Evolutionary conservation across 1,139 yeast species (phyloP).

Genomic region (Candida sanyaensis): DNA sequence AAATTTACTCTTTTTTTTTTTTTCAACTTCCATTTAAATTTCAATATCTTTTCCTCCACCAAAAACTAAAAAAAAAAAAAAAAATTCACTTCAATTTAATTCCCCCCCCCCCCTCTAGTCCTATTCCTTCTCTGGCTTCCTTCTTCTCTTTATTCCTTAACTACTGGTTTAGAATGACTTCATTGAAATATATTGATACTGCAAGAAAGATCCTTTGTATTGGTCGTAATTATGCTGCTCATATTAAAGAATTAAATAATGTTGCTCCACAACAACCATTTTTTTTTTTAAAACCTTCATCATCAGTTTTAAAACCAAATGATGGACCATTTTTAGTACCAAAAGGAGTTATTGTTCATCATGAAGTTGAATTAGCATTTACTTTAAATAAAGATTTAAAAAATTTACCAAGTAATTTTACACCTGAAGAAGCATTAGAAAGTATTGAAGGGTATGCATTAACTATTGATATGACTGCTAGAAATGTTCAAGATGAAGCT

Average conservation of each 20-base stretch:
- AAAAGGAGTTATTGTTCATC: slow-evolving; percentile 77
- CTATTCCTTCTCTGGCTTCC: too few relatives aligned
- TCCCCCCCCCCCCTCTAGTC: too few relatives aligned
- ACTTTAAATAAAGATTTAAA: slow-evolving; percentile 65
- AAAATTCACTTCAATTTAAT: too few relatives aligned
- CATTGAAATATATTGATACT: slow-evolving; percentile 57
- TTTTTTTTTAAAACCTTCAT: slow-evolving; percentile 85
- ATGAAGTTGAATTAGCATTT: slow-evolving; percentile 90
- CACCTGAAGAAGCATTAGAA: slow-evolving; percentile 69
- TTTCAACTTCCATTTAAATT: not conserved
- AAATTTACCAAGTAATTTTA: slow-evolving; percentile 60
- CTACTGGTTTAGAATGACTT: slow-evolving; percentile 31
- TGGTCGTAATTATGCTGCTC: slow-evolving; percentile 96
- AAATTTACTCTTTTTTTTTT: not conserved
- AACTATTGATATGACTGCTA: slow-evolving; percentile 91
- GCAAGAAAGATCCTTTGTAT: slow-evolving; percentile 89
- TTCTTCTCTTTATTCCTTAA: too few relatives aligned
- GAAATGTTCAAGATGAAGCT: slow-evolving; percentile 95
- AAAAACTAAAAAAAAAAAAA: too few relatives aligned
- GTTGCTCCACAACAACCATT: slow-evolving; percentile 81
- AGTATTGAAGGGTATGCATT: slow-evolving; percentile 83
- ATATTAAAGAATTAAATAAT: slow-evolving; percentile 86
- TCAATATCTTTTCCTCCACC: not conserved
- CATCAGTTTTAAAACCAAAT: slow-evolving; percentile 61
- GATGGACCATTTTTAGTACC: slow-evolving; percentile 84